Base-by-base conservation (phyloP, 2,329 filamentous ascomycete genomes). In the Xylaria sp. region DNA sequence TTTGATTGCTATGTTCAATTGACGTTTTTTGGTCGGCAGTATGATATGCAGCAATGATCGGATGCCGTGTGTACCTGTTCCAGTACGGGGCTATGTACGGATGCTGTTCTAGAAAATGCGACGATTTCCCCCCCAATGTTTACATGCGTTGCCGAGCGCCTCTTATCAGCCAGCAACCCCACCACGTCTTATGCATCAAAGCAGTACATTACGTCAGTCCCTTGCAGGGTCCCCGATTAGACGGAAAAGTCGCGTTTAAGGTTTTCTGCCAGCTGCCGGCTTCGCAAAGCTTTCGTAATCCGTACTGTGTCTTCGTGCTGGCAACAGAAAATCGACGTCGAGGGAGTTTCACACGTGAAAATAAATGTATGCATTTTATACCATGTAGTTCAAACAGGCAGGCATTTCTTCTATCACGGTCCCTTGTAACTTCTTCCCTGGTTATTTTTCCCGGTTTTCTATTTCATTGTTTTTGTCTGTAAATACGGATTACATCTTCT, bases 61-160 rank as follows among this genome's bases (percentile, higher is more conserved):
- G 30, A 37, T 47, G 37, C 51, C 35, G 49, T 46, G 51, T 42
- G 13, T 2, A 6, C 23, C 23, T 4, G 23, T 30, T 30, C 23
- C 23, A 5, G 23, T 42, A 10, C 37, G 11, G 37, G 11, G 8
- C 4, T 42, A 13, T 42, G 37, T 42, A 42, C 11, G 37, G 23
- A 30, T 42, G 37, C 11, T 16, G 19, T 34, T 18, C 19, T 37
- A 46, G 23, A 47, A 53, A 37, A 48, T 55, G 55, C 39, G 47
- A 23, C 48, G 16, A 42, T 42, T 42, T 18, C 4, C 19, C 13
- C 16, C 19, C 13, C 16, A 62, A 64, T 67, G 68, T 69, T 69
- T 69, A 69, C 68, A 65, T 69, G 65, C 54, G 67, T 69, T 68
- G 66, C 67, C 63, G 60, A 62, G 66, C 57, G 59, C 58, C 56